Base-by-base conservation (phyloP, 2,329 filamentous ascomycete species). In the Diaporthe sp. region DNA sequence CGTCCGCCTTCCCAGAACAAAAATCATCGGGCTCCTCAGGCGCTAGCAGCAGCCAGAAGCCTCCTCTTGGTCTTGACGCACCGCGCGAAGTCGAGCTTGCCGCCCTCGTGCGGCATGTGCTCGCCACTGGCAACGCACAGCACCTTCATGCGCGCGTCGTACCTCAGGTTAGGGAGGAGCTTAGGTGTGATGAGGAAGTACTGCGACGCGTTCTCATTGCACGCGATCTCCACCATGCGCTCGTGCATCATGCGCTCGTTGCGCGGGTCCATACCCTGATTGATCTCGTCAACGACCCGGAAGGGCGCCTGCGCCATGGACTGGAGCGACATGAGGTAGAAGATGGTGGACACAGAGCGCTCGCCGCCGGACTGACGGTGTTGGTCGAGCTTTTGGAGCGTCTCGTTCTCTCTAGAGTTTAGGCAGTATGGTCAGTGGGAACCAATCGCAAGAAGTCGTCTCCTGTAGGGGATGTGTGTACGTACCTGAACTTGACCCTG, bases 141-240 rank as follows among this genome's bases (percentile, higher is more conserved):
- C 44, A 98, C 92, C 79, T 92, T 94, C 96, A 99, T 99, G 77
- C 95, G 94, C 71, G 90, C 88, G 81, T 98, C 94, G 82, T 98
- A 99, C 78, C 92, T 91, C 74, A 99, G 86, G 15, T 93, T 94
- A 7, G 92, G 94, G 75, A 99, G 91, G 75, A 99, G 88, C 85
- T 99, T 99, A 6, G 97, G 97, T 56, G 97, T 99, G 85, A 99
- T 97, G 77, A 99, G 91, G 86, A 99, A 99, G 85, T 99, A 99
- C 85, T 94, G 92, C 78, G 88, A 90, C n/a, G 91, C 92, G 82
- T 93, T 91, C 83, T 95, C 92, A 77, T 91, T 90, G 83, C 97
- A 98, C 56, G 97, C 97, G 81, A 99, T 98, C 80, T 98, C 95
- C 12, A 99, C 97, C 94, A 99, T 97, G 77, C 97, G 94, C 81